A percentile compares a stretch with the other conserved stretches of the same genome.
phyloP scores from a whole-genome alignment of 331 rosid genomes.

The Rosa hybrid region DNA sequence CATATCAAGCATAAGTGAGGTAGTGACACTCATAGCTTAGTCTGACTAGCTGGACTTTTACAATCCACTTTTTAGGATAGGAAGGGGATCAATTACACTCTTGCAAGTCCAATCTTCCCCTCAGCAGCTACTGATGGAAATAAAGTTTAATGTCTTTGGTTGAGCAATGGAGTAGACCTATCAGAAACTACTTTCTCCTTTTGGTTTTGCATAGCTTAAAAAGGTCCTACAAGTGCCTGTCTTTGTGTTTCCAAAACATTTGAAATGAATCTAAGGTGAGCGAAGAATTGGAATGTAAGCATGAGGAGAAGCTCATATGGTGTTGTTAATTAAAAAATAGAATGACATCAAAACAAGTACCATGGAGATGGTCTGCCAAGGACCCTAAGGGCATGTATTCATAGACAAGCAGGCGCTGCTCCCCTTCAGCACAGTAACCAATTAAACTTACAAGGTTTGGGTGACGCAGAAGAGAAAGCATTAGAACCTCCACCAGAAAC shows the following conservation, averaged over 20 bases:
- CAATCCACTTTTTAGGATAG: background rate
- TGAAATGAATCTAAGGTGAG: background rate
- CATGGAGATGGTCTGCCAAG: constrained; percentile 60
- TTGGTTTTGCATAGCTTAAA: background rate
- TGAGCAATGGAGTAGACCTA: background rate
- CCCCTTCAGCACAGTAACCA: constrained; percentile 70
- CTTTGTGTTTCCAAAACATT: background rate
- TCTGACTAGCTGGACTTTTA: background rate
- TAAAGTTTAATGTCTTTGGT: too few species aligned
- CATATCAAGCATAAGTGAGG: background rate
- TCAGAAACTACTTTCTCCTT: background rate
- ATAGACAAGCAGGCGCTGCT: constrained; percentile 71
- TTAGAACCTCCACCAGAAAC: constrained; percentile 62
- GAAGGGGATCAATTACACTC: background rate
- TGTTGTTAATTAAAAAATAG: background rate
- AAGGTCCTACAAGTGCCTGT: background rate
- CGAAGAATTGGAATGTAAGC: background rate
- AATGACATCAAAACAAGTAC: constrained; percentile 32
- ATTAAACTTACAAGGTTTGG: constrained; percentile 62
- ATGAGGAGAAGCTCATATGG: background rate
- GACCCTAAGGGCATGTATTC: constrained; percentile 60
- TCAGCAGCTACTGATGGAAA: background rate
- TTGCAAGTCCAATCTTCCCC: background rate
- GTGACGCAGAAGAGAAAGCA: constrained; percentile 63
- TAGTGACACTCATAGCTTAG: background rate